A percentile compares a stretch with the other conserved stretches of the same genome.
phyloP scores from a whole-genome alignment of 75 land plant genomes.

The Cupressus sempervirens region DNA sequence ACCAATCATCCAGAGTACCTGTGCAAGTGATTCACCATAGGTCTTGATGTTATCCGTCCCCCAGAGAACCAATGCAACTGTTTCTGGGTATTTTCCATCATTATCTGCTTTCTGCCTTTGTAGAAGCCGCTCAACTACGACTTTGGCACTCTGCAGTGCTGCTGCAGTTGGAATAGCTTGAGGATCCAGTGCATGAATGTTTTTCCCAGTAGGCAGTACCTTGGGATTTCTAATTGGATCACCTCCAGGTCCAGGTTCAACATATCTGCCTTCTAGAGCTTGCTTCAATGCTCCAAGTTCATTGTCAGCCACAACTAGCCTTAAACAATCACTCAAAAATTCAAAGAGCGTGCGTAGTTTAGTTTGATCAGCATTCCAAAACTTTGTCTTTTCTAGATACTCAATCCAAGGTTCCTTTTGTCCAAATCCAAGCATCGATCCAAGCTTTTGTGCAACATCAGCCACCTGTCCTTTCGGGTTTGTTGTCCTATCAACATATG shows the following conservation, averaged over 20 bases:
- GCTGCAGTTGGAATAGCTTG: slow-evolving; percentile 96
- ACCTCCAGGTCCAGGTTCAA: slow-evolving; percentile 98
- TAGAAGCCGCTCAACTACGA: slow-evolving; percentile 88
- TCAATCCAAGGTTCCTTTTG: slow-evolving; percentile 89
- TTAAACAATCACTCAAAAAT: slow-evolving; percentile 83
- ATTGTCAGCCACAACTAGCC: slow-evolving; percentile 91
- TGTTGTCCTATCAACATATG: slow-evolving; percentile 73
- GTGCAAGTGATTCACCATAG: slow-evolving; percentile 98
- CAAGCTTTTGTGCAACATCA: slow-evolving; percentile 67
- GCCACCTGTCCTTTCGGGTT: slow-evolving; percentile 93
- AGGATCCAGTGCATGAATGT: slow-evolving; percentile 98
- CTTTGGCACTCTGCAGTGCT: slow-evolving; percentile 93
- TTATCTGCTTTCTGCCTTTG: slow-evolving; percentile 92
- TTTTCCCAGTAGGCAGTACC: slow-evolving; percentile 97
- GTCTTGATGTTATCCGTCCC: slow-evolving; percentile 99
- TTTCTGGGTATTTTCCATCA: slow-evolving; percentile 92
- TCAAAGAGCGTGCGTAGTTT: slow-evolving; percentile 69
- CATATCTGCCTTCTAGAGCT: slow-evolving; percentile 92
- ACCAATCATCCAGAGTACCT: slow-evolving; percentile 97
- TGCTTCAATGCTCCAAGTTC: slow-evolving; percentile 87
- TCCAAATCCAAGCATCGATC: slow-evolving; percentile 71
- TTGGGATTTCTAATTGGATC: slow-evolving; percentile 99
- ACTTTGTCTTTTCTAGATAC: slow-evolving; percentile 69
- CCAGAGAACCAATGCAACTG: slow-evolving; percentile 96
- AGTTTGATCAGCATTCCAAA: slow-evolving; percentile 65